These are phyloP conservation scores for Annulohypoxylon truncatum DNA, from an alignment of 2,329 filamentous ascomycete genomes.

Conservation along the genomic window DNA sequence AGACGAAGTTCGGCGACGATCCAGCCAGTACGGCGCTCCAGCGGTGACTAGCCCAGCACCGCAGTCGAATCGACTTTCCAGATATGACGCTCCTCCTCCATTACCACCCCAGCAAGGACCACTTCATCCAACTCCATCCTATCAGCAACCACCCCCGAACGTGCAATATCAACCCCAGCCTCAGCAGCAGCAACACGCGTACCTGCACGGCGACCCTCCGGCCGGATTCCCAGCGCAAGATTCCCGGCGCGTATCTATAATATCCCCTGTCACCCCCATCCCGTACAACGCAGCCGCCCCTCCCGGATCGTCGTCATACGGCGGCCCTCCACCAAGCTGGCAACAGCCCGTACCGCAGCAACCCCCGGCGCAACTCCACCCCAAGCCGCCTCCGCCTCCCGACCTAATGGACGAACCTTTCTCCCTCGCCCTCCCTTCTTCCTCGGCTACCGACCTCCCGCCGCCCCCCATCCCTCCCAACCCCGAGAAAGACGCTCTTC, in stretches of 20 bases:
- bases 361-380: conserved; percentile 50
- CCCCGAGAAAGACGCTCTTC: conserved; percentile 90
- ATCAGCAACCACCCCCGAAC: conserved; percentile 45
- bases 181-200: conserved; percentile 40
- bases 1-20: conserved; percentile 45
- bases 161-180: conserved; percentile 41
- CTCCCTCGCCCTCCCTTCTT: conserved; percentile 61
- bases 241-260: conserved; percentile 36
- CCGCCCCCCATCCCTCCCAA: conserved; percentile 94
- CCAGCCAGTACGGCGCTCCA: conserved; percentile 42
- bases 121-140: conserved; percentile 46
- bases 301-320: conserved; percentile 29
- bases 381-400: conserved; percentile 59
- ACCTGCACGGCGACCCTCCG: conserved; percentile 40
- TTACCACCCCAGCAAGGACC: conserved; percentile 48
- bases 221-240: conserved; percentile 41
- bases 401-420: conserved; percentile 70
- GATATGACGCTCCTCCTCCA: conserved; percentile 51
- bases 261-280: conserved; percentile 32
- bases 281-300: conserved; percentile 32
- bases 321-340: conserved; percentile 45
- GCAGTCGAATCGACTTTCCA: conserved; percentile 47
- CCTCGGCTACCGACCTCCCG: conserved; percentile 59
- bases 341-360: conserved; percentile 44
- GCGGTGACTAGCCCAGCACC: conserved; percentile 32